phyloP scores from a whole-genome alignment of 768 basidiomycete genomes.

The Exidia glandulosa region DNA sequence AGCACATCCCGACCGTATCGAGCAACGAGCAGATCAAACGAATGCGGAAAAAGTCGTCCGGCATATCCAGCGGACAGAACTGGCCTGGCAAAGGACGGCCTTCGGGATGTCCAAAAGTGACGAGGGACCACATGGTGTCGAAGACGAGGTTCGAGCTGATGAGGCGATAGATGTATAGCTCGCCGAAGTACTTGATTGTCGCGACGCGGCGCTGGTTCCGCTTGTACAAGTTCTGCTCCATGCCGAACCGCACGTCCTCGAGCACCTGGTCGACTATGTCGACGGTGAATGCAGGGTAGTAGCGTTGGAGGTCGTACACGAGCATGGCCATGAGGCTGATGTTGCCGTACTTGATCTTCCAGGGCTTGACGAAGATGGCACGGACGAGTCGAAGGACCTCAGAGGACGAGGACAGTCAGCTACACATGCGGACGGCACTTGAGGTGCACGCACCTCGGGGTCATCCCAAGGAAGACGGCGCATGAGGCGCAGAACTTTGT shows the following conservation, averaged over 20 bases:
- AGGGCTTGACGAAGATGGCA: conserved; percentile 93
- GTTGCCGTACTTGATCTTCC: conserved; percentile 93
- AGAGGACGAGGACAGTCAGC: conserved; percentile 10
- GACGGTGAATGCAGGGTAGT: conserved; percentile 81
- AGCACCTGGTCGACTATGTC: conserved; percentile 88
- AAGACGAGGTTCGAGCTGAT: conserved; percentile 84
- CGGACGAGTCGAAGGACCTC: conserved; percentile 54
- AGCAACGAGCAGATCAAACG: conserved; percentile 84
- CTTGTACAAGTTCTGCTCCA: conserved; percentile 92
- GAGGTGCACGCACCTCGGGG: conserved; percentile 21
- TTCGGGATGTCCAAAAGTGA: conserved; percentile 92
- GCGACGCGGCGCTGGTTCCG: conserved; percentile 89
- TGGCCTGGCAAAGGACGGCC: conserved; percentile 77
- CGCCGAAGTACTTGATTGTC: conserved; percentile 89
- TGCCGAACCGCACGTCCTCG: conserved; percentile 80
- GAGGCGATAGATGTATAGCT: conserved; percentile 92
- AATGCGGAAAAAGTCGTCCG: conserved; percentile 93
- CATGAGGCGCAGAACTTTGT: conserved; percentile 87
- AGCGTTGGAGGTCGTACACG: conserved; percentile 88
- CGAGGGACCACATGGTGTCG: conserved; percentile 86
- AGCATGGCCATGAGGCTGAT: conserved; percentile 87
- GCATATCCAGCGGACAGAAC: conserved; percentile 69
- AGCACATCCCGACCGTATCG: conserved; percentile 96
- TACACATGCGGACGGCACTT: neutral
- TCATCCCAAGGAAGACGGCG: conserved; percentile 98